A percentile compares a stretch with the other conserved stretches of the same genome.
Conservation (phyloP, 2,329 filamentous ascomycete species). For the Eutypella sp. region DNA sequence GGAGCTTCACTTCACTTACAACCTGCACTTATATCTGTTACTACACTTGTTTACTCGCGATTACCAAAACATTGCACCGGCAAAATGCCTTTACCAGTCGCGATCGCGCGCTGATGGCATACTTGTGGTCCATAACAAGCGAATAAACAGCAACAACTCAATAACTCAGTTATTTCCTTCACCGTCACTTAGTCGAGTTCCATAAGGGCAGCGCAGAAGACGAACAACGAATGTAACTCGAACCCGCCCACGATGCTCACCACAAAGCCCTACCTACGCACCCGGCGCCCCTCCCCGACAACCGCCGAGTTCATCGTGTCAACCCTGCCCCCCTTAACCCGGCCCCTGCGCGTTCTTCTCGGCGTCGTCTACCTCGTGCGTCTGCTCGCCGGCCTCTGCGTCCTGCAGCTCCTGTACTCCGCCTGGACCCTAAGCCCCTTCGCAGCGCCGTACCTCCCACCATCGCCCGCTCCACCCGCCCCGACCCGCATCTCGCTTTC, state of each 20-base stretch:
- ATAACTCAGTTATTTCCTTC: too few species aligned
- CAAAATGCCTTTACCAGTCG: too few species aligned
- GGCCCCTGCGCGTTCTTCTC: conserved; percentile 43
- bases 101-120: too few species aligned
- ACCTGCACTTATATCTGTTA: too few species aligned
- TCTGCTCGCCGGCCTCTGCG: conserved; percentile 33
- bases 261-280: conserved; percentile 53
- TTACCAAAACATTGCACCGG: too few species aligned
- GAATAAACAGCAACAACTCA: too few species aligned
- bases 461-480: conserved; percentile 4
- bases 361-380: conserved; percentile 39
- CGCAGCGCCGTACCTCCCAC: conserved; percentile 2
- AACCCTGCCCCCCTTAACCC: conserved; percentile 57
- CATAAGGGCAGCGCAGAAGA: too few species aligned
- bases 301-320: conserved; percentile 92
- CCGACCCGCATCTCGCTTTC: conserved; percentile 8
- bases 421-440: conserved; percentile 33
- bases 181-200: too few species aligned
- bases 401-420: conserved; percentile 46
- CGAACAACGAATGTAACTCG: too few species aligned
- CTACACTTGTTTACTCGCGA: too few species aligned
- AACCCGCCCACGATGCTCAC: conserved; percentile 50
- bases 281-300: conserved; percentile 71
- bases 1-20: too few species aligned
- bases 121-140: too few species aligned